Evolutionary conservation across 2,329 filamentous ascomycete genomes (phyloP), one percentile per base, ranked within the genome.

Genomic region (Talaromyces sp.): DNA sequence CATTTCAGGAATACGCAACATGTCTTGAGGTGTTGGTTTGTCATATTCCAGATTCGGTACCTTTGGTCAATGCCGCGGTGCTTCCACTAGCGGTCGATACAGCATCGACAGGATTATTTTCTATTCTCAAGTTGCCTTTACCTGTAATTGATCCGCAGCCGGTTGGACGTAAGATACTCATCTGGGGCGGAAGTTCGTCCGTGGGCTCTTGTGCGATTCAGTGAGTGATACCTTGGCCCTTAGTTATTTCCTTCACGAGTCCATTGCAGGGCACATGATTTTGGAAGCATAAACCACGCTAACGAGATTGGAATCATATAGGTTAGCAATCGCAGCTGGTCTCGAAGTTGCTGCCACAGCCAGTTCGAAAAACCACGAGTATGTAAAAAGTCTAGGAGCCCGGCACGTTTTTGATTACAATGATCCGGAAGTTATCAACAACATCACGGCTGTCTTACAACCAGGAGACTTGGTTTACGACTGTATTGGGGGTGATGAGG

Each of bases 101-200:
- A 63, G 37, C 60, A 57, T 73, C 64, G 65, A 68, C 78, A 3
- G 69, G 69, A 7, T 64, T 73, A 27, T 73, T 75, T 1, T 81
- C 79, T 1, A 66, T 54, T 16, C 47, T 54, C 22, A 69, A 45
- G 47, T 2, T 72, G 76, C 7, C 82, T 77, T 3, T 80, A 79
- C 33, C 63, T 1, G 67, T 58, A 1, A 73, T 79, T 13, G 0
- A 39, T 6, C 52, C 62, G 19, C 31, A 47, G 6, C 11, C 41
- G 1, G 16, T 27, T 1, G 43, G 19, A 66, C 54, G 7, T 69
- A 52, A 67, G n/a, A 70, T 83, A 3, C 70, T 83, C 3, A 72
- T 82, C 16, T 83, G 78, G 79, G 80, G 78, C 31, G 80, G 79
- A 43, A 81, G 79, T 43, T 70, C 71, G 22, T 63, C 62, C 1